Percentiles rank a stretch among this genome's conserved stretches.
phyloP scores from a whole-genome alignment of 441 rosid genomes.

The Eruca vesicaria region DNA sequence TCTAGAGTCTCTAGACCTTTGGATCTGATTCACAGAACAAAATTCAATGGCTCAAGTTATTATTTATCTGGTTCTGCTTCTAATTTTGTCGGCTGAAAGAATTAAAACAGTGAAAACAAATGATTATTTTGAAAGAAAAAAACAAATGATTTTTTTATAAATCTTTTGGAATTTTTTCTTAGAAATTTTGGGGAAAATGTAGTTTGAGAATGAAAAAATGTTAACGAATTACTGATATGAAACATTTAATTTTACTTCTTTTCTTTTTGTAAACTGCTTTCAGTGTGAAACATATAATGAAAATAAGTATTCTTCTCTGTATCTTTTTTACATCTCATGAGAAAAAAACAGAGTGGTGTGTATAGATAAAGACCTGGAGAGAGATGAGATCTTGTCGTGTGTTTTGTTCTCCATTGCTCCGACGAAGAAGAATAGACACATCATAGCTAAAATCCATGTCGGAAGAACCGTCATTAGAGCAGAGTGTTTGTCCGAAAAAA shows the following conservation, averaged over 20 bases:
- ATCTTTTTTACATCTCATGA: neutral
- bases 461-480: constrained; percentile 22
- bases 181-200: constrained; percentile 16
- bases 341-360: neutral
- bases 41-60: constrained; percentile 45
- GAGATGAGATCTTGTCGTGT: constrained; percentile 23
- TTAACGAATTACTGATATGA: neutral
- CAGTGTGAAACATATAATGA: neutral
- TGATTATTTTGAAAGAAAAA: no score
- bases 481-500: constrained; percentile 17
- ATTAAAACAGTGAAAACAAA: neutral
- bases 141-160: neutral
- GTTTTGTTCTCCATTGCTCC: constrained; percentile 35
- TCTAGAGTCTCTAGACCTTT: constrained; percentile 48
- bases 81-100: constrained; percentile 28
- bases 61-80: neutral
- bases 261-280: no score
- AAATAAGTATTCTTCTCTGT: neutral
- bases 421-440: constrained; percentile 24
- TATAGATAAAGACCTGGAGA: constrained; percentile 22
- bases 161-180: neutral
- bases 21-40: constrained; percentile 44
- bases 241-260: neutral
- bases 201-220: constrained; percentile 15
- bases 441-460: constrained; percentile 30